A percentile compares a stretch with the other conserved stretches of the same genome.
phyloP scores from a whole-genome alignment of 1,284 basidiomycete genomes.

The Marasmius sp. region DNA sequence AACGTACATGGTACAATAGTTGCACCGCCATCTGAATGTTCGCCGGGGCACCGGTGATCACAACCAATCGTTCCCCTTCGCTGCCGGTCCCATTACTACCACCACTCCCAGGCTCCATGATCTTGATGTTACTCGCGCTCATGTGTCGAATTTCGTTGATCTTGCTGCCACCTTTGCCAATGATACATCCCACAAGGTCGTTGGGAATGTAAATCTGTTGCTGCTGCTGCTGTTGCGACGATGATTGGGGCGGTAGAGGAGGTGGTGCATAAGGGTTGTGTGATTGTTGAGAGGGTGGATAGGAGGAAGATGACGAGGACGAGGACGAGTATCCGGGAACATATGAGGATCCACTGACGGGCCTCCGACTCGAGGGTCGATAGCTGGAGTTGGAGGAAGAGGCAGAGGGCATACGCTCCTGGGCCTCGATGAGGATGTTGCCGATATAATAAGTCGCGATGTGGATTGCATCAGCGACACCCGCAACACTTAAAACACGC shows the following conservation, averaged over 20 bases:
- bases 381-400: slow-evolving; percentile 60
- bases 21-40: slow-evolving; percentile 98
- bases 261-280: slow-evolving; percentile 27
- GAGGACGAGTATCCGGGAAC: slow-evolving; percentile 56
- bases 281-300: slow-evolving; percentile 27
- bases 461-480: slow-evolving; percentile 99
- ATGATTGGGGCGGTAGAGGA: neutral
- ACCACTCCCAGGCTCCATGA: slow-evolving; percentile 94
- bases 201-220: slow-evolving; percentile 99
- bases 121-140: slow-evolving; percentile 95
- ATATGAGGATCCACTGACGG: slow-evolving; percentile 63
- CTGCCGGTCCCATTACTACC: slow-evolving; percentile 67
- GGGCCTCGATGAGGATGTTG: slow-evolving; percentile 93
- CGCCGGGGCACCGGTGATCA: slow-evolving; percentile 90
- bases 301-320: slow-evolving; percentile 18
- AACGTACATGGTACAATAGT: slow-evolving; percentile 84
- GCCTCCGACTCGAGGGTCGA: slow-evolving; percentile 54
- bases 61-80: slow-evolving; percentile 87
- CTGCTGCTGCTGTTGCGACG: slow-evolving; percentile 75
- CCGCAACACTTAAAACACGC: slow-evolving; percentile 96
- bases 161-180: slow-evolving; percentile 97
- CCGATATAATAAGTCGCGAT: slow-evolving; percentile 99
- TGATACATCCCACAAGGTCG: slow-evolving; percentile 96
- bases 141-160: slow-evolving; percentile 98
- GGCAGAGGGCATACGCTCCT: slow-evolving; percentile 80